Evolutionary conservation across 495 filamentous ascomycete genomes (phyloP), one percentile per base, ranked within the genome.

Genomic region (Wilcoxina mikolae): DNA sequence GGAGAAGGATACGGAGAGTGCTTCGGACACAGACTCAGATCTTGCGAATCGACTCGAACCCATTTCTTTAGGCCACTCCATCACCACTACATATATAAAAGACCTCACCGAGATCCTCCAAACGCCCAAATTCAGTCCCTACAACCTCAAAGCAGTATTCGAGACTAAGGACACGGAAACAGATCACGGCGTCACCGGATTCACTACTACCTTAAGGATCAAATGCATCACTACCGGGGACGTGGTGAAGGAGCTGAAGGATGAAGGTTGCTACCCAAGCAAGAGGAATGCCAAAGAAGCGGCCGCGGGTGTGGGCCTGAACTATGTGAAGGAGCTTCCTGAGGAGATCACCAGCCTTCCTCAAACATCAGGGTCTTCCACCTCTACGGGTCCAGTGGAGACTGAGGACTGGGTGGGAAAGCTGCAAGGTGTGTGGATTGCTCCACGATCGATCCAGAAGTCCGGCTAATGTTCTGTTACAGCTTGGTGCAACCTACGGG

Each of bases 51-150:
- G 31, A 35, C 31, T 5, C 31, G 5, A 35, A 35, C 31, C 31
- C 15, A 35, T 35, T 15, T 35, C 31, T 35, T 35, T 10, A 20
- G 5, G 39, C 39, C 17, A 18, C 26, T 61, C 58, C 53, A 65
- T 65, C 17, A 65, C 62, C 2, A 65, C 62, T 31, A 61, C 58
- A 3, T 31, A 65, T 57, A 58, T 61, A 39, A 65, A 65, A 33
- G 62, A 65, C 27, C 58, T 65, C 15, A 53, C 65, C 45, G 62
- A 65, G 22, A 46, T 65, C 24, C 58, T 61, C 42, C 61, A 64
- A 53, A 57, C 61, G 23, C n/a, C 29, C 28, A 24, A 39, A 1
- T 52, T 38, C 33, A 15, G 49, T 7, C 56, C 31, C 17, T 43
- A 60, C 20, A 44, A 53, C 39, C 33, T 64, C 2, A 41, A 48